These are phyloP conservation scores for Hypoxylon cercidicola DNA, from an alignment of 495 filamentous ascomycete genomes.

Conservation along the genomic window DNA sequence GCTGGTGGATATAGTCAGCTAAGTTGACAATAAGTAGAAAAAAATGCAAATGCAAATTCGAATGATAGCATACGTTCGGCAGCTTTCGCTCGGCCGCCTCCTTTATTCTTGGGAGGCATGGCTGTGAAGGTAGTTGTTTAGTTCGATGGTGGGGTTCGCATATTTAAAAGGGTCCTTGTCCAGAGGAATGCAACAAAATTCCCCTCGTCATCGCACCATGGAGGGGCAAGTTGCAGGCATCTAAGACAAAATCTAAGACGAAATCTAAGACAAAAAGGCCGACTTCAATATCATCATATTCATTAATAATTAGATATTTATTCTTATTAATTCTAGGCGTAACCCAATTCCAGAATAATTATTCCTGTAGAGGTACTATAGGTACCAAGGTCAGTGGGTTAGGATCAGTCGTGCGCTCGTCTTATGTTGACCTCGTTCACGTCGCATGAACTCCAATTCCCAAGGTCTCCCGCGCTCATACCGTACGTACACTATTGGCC, in stretches of 20 bases:
- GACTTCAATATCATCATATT: no score
- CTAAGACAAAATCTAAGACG: no score
- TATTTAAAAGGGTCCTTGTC: slow-evolving; percentile 5
- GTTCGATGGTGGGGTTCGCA: slow-evolving; percentile 39
- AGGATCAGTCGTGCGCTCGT: no score
- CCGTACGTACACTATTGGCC: slow-evolving; percentile 40
- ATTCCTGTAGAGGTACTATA: no score
- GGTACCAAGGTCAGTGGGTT: no score
- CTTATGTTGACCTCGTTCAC: neutral
- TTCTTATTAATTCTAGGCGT: neutral
- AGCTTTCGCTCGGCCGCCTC: slow-evolving; percentile 36
- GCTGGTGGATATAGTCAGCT: slow-evolving; percentile 28
- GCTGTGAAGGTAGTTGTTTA: slow-evolving; percentile 2
- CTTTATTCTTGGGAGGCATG: slow-evolving; percentile 48
- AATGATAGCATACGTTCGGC: slow-evolving; percentile 40
- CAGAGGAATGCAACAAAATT: slow-evolving; percentile 19
- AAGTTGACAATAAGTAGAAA: neutral
- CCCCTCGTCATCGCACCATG: slow-evolving; percentile 20
- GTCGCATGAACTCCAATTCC: neutral
- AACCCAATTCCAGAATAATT: no score
- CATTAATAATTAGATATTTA: slow-evolving; percentile 4
- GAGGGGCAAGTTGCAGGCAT: no score
- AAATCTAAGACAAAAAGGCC: no score
- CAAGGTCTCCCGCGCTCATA: neutral
- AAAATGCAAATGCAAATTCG: neutral